Evolutionary conservation across 768 basidiomycete species (phyloP).

Genomic region (Sistotremastrum suecicum): DNA sequence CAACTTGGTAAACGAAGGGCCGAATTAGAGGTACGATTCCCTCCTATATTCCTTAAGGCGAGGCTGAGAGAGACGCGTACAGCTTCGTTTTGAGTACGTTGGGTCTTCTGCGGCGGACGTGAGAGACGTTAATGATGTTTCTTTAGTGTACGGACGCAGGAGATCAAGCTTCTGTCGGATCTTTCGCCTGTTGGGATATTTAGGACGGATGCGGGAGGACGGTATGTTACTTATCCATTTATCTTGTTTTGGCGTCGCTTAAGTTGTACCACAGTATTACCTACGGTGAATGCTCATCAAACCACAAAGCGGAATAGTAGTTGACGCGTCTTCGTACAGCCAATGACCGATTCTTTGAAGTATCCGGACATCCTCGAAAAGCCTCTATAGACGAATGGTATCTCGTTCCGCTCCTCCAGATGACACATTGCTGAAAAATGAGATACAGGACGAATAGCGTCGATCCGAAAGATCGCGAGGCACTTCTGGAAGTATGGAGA

Average conservation of each 20-base stretch:
- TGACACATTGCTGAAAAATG: background rate
- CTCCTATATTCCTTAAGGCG: conserved; percentile 1
- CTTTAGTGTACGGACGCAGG: conserved; percentile 14
- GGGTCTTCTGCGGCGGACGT: too few relatives aligned
- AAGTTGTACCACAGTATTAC: too few relatives aligned
- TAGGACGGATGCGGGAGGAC: conserved; percentile 3
- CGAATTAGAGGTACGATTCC: conserved; percentile 7
- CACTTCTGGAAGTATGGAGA: background rate
- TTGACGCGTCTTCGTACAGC: background rate
- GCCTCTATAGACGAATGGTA: background rate
- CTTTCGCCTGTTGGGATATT: conserved; percentile 19
- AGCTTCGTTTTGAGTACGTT: too few relatives aligned
- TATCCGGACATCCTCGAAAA: background rate
- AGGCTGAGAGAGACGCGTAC: background rate
- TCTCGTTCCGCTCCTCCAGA: background rate
- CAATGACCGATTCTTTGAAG: conserved; percentile 2
- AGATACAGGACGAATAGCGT: background rate
- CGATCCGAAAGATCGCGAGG: background rate
- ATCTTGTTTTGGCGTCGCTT: too few relatives aligned
- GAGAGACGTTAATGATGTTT: conserved; percentile 8
- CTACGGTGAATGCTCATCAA: too few relatives aligned
- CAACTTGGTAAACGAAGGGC: conserved; percentile 21
- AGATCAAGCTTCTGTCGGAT: conserved; percentile 17
- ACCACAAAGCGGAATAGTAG: background rate
- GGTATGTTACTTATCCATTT: too few relatives aligned